Conservation (phyloP, 139 green algal genomes). For the Diplosphaera chodatii region DNA sequence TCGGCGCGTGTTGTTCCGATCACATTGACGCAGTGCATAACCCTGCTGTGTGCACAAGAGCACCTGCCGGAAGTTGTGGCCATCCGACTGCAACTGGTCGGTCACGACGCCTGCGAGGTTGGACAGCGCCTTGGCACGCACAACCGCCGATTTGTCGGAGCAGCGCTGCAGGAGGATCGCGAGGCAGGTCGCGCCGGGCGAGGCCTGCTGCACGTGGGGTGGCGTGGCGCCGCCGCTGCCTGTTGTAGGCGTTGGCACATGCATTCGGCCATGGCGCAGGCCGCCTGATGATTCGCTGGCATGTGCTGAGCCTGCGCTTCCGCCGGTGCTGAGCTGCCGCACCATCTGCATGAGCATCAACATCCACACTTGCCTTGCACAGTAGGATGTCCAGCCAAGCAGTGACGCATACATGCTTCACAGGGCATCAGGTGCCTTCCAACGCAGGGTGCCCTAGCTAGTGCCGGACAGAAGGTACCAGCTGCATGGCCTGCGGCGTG, state of each 20-base stretch:
- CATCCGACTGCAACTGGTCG: background rate
- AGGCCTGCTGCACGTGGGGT: constrained; percentile 35
- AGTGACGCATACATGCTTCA: too few relatives aligned
- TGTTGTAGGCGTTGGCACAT: background rate
- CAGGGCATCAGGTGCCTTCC: too few relatives aligned
- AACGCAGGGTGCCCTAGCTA: too few relatives aligned
- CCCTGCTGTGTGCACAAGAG: too few relatives aligned
- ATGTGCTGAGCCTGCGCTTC: background rate
- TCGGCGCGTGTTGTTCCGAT: too few relatives aligned
- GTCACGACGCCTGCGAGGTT: constrained; percentile 35
- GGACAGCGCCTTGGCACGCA: constrained; percentile 41
- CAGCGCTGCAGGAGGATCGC: constrained; percentile 45
- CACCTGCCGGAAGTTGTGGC: constrained; percentile 13
- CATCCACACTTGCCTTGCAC: too few relatives aligned
- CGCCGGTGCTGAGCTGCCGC: background rate
- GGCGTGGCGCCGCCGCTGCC: background rate
- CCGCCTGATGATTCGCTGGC: background rate
- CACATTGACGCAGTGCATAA: too few relatives aligned
- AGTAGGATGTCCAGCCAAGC: too few relatives aligned
- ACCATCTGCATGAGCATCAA: too few relatives aligned
- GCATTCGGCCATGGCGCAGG: background rate
- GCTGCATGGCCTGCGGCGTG: too few relatives aligned
- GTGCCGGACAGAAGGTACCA: too few relatives aligned
- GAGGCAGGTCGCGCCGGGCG: constrained; percentile 19
- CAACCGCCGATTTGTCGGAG: constrained; percentile 34